Evolutionary conservation across 306 rosid genomes (phyloP), one percentile per base, ranked within the genome.

Genomic region (Biancaea sappan): DNA sequence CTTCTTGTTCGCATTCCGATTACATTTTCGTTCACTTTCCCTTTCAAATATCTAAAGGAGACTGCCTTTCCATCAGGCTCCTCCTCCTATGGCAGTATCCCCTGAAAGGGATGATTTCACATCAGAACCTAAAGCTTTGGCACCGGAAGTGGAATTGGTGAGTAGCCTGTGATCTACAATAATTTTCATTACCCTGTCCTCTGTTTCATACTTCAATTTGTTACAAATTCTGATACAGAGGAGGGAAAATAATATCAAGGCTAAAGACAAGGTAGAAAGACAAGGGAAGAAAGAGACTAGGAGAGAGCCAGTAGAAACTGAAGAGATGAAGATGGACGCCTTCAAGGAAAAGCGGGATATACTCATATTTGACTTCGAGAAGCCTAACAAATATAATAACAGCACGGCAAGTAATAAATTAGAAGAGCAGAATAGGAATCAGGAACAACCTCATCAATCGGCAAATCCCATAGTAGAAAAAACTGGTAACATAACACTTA

Each of bases 51-150:
- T 47, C 79, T 88, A n/a, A 63, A 63, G 50, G 31, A 22, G 21
- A 29, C 38, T 71, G 43, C 16, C 35, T 79, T 78, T 74, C 34
- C 19, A 43, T 56, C 86, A 91, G 97, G 92, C n/a, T n/a, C n/a
- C n/a, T n/a, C n/a, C 86, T 77, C 88, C 89, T 44, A 75, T 75
- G 81, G 41, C 31, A 54, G 31, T 71, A 22, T 82, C 78, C 7
- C 80, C 63, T 5, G 85, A 81, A 79, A 40, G 63, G 35, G 82
- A 83, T 47, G 85, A n/a, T n/a, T n/a, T n/a, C n/a, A n/a, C 54
- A 44, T 75, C 86, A 66, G 75, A 77, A 47, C 35, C 59, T 38
- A 79, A 73, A 81, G 64, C 78, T 51, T 66, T 54, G 54, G 75
- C 66, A 7, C 46, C 26, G 26, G 70, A 66, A 54, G 68, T 54